Evolutionary conservation across 1,139 yeast species (phyloP).

Genomic region (Candida gigantensis): DNA sequence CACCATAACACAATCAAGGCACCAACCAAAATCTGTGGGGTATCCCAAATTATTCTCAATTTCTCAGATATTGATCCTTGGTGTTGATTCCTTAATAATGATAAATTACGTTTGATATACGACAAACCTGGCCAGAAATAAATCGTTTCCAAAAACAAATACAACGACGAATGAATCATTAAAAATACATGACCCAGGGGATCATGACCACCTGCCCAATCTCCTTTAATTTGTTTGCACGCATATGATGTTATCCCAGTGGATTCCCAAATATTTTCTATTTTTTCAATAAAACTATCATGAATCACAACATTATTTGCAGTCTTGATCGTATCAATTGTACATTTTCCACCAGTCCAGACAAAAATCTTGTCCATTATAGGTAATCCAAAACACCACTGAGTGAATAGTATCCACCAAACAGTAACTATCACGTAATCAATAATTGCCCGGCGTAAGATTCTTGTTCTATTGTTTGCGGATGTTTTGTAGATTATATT

Average conservation of each 20-base stretch:
- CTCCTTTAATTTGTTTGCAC: slow-evolving; percentile 66
- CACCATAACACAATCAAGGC: slow-evolving; percentile 64
- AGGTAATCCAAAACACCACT: slow-evolving; percentile 87
- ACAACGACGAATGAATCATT: slow-evolving; percentile 68
- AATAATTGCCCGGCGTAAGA: slow-evolving; percentile 25
- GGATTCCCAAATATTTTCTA: slow-evolving; percentile 19
- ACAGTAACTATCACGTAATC: slow-evolving; percentile 56
- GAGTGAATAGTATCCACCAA: slow-evolving; percentile 86
- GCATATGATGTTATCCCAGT: slow-evolving; percentile 41
- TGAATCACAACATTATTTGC: slow-evolving; percentile 2
- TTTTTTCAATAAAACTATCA: slow-evolving; percentile 8
- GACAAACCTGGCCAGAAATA: slow-evolving; percentile 39
- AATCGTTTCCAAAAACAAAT: slow-evolving; percentile 65
- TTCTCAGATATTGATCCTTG: background rate
- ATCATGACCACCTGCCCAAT: slow-evolving; percentile 93
- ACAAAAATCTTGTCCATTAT: slow-evolving; percentile 85
- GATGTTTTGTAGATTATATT: slow-evolving; percentile 8
- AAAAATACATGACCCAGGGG: slow-evolving; percentile 94
- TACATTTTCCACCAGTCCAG: slow-evolving; percentile 81
- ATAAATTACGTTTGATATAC: background rate
- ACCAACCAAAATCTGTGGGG: slow-evolving; percentile 48
- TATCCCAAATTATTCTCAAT: slow-evolving; percentile 19
- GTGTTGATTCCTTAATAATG: slow-evolving; percentile 1
- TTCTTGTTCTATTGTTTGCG: slow-evolving; percentile 1
- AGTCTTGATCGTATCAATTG: slow-evolving; percentile 14